Evolutionary conservation across 2,329 filamentous ascomycete species (phyloP), one percentile per base, ranked within the genome.

Genomic region (Lasiodiplodia hormozganensis): DNA sequence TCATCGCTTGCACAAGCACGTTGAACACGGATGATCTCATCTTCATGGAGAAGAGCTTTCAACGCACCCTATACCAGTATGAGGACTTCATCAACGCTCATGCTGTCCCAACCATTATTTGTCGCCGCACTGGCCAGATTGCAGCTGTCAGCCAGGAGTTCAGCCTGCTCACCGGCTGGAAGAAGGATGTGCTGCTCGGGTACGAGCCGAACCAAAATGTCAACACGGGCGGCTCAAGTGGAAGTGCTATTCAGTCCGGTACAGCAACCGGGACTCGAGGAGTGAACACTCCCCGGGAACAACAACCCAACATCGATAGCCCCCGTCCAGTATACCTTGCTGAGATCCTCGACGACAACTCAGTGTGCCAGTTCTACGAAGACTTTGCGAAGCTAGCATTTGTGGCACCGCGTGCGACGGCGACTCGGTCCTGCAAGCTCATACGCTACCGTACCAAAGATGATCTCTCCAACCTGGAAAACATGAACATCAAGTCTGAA

Each of bases 31-130:
- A 96, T 74, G 96, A 99, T 79, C 84, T 98, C 34, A 90, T 99
- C 25, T 97, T 98, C 79, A 97, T 97, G 92, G 96, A 99, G 79
- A 97, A 97, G 81, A 96, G 92, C 75, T 93, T 98, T 76, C 96
- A 99, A 80, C 89, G 96, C 47, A 96, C 93, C 0, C 85, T 98
- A 12, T 93, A 94, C 76, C 94, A 97, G 77, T 96, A 97, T 75
- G 93, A 98, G 76, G 93, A 97, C 72, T 91, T 96, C 72, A 92
- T 97, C 83, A 89, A 92, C 68, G 90, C 93, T 71, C 93, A 91
- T 70, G 93, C 93, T 49, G 96, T 94, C 4, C 96, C 96, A 0
- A 97, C 94, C 0, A 89, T 99, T 69, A 93, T 98, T 31, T 96
- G 93, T 76, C 89, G 96, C 58, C 89, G 96, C 58, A 97, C 94